A percentile compares a stretch with the other conserved stretches of the same genome.
phyloP scores from a whole-genome alignment of 2,329 filamentous ascomycete genomes.

The Coniochaeta ligniaria region DNA sequence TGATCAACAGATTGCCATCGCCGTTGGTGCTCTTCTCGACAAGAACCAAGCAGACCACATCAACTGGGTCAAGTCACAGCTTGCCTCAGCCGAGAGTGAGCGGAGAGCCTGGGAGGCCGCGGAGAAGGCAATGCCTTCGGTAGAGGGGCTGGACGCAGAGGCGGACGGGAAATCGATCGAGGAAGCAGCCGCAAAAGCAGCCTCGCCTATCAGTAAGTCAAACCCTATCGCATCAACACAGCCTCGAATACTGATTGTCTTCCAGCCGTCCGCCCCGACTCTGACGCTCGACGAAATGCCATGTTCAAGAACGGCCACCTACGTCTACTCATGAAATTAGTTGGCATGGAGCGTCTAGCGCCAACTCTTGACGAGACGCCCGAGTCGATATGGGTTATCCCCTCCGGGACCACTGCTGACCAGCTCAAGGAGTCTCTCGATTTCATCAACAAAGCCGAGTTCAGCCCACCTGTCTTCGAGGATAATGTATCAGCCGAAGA shows the following conservation, averaged over 20 bases:
- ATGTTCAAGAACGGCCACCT: constrained; percentile 88
- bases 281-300: constrained; percentile 58
- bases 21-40: constrained; percentile 72
- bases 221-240: neutral
- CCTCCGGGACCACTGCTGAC: constrained; percentile 54
- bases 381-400: constrained; percentile 73
- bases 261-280: constrained; percentile 55
- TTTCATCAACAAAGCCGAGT: constrained; percentile 69
- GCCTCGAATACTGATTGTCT: constrained; percentile 12
- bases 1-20: constrained; percentile 70
- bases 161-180: constrained; percentile 21
- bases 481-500: constrained; percentile 68
- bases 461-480: constrained; percentile 70
- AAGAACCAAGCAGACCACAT: constrained; percentile 69
- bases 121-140: constrained; percentile 49
- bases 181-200: constrained; percentile 23
- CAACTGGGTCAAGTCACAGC: constrained; percentile 71
- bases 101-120: constrained; percentile 71
- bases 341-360: constrained; percentile 57
- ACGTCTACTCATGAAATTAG: constrained; percentile 72
- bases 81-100: constrained; percentile 63
- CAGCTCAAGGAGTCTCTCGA: constrained; percentile 63
- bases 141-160: constrained; percentile 24
- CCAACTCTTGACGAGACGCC: constrained; percentile 58
- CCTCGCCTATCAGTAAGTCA: constrained; percentile 47